Evolutionary conservation across 352 stramenopile species (phyloP), one percentile per base, ranked within the genome.

Genomic region (Globisporangium paddicum): DNA sequence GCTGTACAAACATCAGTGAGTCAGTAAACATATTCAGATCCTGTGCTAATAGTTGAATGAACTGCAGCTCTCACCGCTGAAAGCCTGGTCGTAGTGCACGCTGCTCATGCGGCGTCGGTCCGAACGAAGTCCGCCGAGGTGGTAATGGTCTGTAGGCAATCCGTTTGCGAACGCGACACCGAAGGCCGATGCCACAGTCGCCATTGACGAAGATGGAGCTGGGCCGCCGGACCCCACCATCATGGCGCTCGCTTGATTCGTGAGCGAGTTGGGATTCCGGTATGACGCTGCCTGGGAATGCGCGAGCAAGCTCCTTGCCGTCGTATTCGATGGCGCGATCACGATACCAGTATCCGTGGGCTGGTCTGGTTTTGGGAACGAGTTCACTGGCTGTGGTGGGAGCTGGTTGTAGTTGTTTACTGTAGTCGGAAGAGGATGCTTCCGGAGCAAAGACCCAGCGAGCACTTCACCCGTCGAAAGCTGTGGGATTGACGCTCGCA

Each of bases 61-160:
- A 40, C 11, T n/a, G n/a, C n/a, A n/a, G n/a, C n/a, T 63, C 58
- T 44, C 50, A 82, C 69, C 64, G 47, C 47, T 75, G 41, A 75
- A 55, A 8, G 71, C 58, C 18, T 77, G 70, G 26, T 89, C 79
- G 47, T 86, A 89, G 38, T 86, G 79, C 16, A 86, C 67, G 26
- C 71, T 86, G 44, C 56, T 74, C 40, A 86, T 57, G 0, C 76
- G 62, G 14, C 80, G 62, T 34, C 77, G 69, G 21, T 83, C 74
- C 2, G 68, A 79, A 0, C 74, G 69, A n/a, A 79, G 45, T 5
- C 68, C 62, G 2, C 66, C 69, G 26, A 77, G 48, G 18, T 81
- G 72, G 4, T 74, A 58, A 13, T 78, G 67, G 11, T 82, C 78
- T 5, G 56, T 45, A 16, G 28, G 16, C 25, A 60, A 63, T 1